phyloP scores from a whole-genome alignment of 202 grass and related monocot genomes.

The Cymbopogon flexuosus region DNA sequence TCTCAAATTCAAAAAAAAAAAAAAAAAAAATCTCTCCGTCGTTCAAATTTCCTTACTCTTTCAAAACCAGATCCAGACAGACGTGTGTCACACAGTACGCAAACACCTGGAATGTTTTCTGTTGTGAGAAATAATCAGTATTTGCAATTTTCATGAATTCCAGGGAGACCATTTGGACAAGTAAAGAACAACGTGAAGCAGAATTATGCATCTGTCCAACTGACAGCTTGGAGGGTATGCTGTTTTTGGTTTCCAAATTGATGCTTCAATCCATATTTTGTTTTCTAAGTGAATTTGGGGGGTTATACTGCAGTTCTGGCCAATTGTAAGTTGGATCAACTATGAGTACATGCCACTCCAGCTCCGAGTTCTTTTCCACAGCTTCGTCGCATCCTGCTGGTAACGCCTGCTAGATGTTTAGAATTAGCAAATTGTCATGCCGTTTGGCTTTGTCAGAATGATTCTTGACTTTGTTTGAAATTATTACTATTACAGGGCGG shows the following conservation, averaged over 20 bases:
- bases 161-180: slow-evolving; percentile 76
- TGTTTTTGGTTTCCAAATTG: not conserved
- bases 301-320: slow-evolving; percentile 68
- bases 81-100: not conserved
- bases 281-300: not conserved
- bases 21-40: not conserved
- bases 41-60: not conserved
- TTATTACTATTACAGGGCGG: slow-evolving; percentile 40
- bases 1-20: no score
- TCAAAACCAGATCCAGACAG: not conserved
- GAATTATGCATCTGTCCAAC: slow-evolving; percentile 65
- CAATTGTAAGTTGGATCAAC: slow-evolving; percentile 82
- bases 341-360: slow-evolving; percentile 93
- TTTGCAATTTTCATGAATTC: slow-evolving; percentile 22
- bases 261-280: not conserved
- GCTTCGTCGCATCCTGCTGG: slow-evolving; percentile 84
- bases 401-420: slow-evolving; percentile 14
- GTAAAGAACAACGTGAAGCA: slow-evolving; percentile 78
- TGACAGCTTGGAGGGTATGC: slow-evolving; percentile 80
- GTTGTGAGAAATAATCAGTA: slow-evolving; percentile 7
- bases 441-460: not conserved
- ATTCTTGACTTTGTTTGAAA: slow-evolving; percentile 28
- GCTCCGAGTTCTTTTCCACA: slow-evolving; percentile 81
- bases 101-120: not conserved
- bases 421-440: not conserved